Evolutionary conservation across 164 flowering plant species (phyloP).

Genomic region (Magnolia sinica): DNA sequence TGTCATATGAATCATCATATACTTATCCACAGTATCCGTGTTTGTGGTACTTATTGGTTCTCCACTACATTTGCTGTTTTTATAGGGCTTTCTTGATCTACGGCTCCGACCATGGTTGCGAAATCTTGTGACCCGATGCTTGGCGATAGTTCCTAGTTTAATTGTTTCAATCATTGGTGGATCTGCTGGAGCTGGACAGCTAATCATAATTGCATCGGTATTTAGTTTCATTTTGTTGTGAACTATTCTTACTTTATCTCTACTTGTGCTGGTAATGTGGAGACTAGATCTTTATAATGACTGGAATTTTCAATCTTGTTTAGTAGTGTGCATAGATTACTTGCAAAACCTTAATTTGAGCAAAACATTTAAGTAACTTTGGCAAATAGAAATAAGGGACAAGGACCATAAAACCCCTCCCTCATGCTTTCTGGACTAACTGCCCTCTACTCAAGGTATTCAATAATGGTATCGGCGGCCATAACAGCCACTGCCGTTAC

Average conservation of each 20-base stretch:
- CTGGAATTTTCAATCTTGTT: background rate
- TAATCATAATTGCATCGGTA: slow-evolving; percentile 92
- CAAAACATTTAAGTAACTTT: too few species aligned
- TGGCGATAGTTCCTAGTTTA: slow-evolving; percentile 92
- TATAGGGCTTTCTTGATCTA: slow-evolving; percentile 82
- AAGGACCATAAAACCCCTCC: too few species aligned
- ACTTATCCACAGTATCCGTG: background rate
- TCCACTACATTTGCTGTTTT: background rate
- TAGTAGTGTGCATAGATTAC: too few species aligned
- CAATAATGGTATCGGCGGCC: too few species aligned
- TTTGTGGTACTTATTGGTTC: background rate
- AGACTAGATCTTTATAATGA: background rate
- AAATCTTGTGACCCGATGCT: slow-evolving; percentile 73
- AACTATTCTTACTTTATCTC: background rate
- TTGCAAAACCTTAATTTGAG: too few species aligned
- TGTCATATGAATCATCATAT: background rate
- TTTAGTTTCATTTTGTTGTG: background rate
- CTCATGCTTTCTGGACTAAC: too few species aligned
- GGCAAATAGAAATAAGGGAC: too few species aligned
- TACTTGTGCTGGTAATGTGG: background rate
- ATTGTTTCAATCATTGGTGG: slow-evolving; percentile 87
- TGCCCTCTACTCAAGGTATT: too few species aligned
- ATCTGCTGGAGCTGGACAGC: slow-evolving; percentile 81
- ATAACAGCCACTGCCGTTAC: too few species aligned
- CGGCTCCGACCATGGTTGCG: slow-evolving; percentile 80